Percentiles rank a stretch among this genome's conserved stretches.
Evolutionary conservation across 2,329 filamentous ascomycete species (phyloP).

Genomic region (Neurospora crassa): DNA sequence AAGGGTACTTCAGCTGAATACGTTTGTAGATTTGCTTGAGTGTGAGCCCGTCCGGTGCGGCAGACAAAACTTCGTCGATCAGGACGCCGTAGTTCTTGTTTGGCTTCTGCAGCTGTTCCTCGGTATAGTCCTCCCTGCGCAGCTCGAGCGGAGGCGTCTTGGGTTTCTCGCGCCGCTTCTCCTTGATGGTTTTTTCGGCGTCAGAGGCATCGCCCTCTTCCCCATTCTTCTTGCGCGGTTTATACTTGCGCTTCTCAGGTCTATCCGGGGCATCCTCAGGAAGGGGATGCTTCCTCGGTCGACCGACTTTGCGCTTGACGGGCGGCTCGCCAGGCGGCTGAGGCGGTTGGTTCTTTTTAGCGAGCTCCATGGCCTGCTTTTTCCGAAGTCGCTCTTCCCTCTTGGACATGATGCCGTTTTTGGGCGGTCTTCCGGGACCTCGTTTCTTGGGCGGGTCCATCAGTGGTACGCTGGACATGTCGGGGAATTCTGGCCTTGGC

Average conservation of each 20-base stretch:
- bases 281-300: slow-evolving; percentile 53
- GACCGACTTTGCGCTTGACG: slow-evolving; percentile 55
- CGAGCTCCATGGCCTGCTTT: slow-evolving; percentile 44
- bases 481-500: slow-evolving; percentile 15
- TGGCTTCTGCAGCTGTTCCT: slow-evolving; percentile 50
- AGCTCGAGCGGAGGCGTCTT: slow-evolving; percentile 53
- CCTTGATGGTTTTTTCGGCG: slow-evolving; percentile 41
- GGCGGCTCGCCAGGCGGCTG: slow-evolving; percentile 38
- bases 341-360: slow-evolving; percentile 41
- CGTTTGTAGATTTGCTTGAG: slow-evolving; percentile 56
- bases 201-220: slow-evolving; percentile 45
- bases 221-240: slow-evolving; percentile 41
- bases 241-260: slow-evolving; percentile 57
- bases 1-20: slow-evolving; percentile 48
- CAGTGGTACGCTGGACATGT: slow-evolving; percentile 20
- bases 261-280: slow-evolving; percentile 45
- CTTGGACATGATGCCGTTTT: slow-evolving; percentile 78
- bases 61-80: slow-evolving; percentile 49
- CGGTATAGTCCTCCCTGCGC: slow-evolving; percentile 44
- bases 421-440: slow-evolving; percentile 71
- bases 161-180: slow-evolving; percentile 53
- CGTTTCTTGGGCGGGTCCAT: slow-evolving; percentile 51
- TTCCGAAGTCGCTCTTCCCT: slow-evolving; percentile 57
- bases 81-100: slow-evolving; percentile 53
- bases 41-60: slow-evolving; percentile 44